Evolutionary conservation across 805 yeast genomes (phyloP), one percentile per base, ranked within the genome.

Genomic region (Ogataea nakhonphanomensis): DNA sequence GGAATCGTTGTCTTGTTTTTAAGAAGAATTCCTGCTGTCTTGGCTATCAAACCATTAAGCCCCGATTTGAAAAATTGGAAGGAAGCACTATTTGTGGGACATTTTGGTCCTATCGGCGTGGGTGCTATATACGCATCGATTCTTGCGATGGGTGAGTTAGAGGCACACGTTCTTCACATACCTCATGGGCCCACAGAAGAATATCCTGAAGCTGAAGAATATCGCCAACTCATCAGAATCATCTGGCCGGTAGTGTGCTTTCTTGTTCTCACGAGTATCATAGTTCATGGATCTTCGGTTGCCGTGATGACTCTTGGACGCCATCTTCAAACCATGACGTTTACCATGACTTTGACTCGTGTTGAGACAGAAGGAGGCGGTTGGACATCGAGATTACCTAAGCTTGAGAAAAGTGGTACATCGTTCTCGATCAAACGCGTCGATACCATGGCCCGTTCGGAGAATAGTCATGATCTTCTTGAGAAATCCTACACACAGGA

Each of bases 311-410:
- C 87, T 5, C 66, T 83, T 15, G 98, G 99, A 35, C 84, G 81
- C 55, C 84, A 91, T 43, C 73, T 91, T 60, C 89, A 90, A 66
- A 83, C 95, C 37, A 85, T 93, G 81, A 87, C 96, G 1, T 78
- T 91, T 53, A 85, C 96, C 1, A 85, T 90, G 83, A 78, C 97
- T 0, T 83, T 87, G 58, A 88, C 96, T 14, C 76, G 78, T 21
- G 78, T 76, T 17, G 81, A 79, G 62, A 68, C 59, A 64, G 71
- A 29, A 67, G 73, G 49, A 69, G 84, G 22, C 85, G 97, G 96
- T 7, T 93, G 99, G 98, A 78, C 90, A 69, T 74, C 80, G 39
- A 79, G 96, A 61, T 72, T 91, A 51, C 96, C 95, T 24, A 76
- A 83, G 30, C 67, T 87, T 59, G 93, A 84, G 38, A 76, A 74